These are phyloP conservation scores for Paramarasmius palmivorus DNA, from an alignment of 1,284 basidiomycete genomes.

Conservation along the genomic window DNA sequence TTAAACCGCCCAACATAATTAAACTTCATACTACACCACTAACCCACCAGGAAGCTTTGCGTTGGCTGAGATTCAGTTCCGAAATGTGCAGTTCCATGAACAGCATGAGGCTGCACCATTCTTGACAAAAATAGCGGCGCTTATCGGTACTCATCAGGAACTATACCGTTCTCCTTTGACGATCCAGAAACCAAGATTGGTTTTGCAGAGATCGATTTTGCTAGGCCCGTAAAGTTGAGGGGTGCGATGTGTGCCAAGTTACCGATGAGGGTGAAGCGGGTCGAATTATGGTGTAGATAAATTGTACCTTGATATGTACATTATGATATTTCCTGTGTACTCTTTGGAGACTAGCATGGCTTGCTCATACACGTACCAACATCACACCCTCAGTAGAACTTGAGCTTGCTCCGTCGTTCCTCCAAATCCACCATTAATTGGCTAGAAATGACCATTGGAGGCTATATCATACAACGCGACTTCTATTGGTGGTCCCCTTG, in stretches of 20 bases:
- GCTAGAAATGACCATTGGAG: no score
- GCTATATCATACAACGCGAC: no score
- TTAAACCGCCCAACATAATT: no score
- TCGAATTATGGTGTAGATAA: not conserved
- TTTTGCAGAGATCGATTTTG: constrained; percentile 32
- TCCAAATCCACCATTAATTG: no score
- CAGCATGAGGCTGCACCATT: constrained; percentile 14
- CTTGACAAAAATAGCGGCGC: constrained; percentile 29
- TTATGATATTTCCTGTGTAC: no score
- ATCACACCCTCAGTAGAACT: no score
- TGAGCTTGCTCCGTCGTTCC: no score
- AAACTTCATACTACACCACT: no score
- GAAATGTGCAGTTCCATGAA: constrained; percentile 15
- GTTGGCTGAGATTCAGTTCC: constrained; percentile 49
- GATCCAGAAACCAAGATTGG: constrained; percentile 39
- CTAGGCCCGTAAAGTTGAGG: constrained; percentile 43
- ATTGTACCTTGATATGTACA: no score
- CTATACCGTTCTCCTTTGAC: constrained; percentile 45
- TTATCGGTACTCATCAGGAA: constrained; percentile 45
- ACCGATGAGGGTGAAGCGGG: constrained; percentile 35
- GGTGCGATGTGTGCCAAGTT: constrained; percentile 40
- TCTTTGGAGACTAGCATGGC: no score
- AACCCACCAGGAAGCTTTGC: constrained; percentile 45
- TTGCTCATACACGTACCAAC: no score
- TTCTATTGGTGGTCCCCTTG: no score